phyloP scores from a whole-genome alignment of 306 rosid genomes.

The Oxytropis ochrocephala region DNA sequence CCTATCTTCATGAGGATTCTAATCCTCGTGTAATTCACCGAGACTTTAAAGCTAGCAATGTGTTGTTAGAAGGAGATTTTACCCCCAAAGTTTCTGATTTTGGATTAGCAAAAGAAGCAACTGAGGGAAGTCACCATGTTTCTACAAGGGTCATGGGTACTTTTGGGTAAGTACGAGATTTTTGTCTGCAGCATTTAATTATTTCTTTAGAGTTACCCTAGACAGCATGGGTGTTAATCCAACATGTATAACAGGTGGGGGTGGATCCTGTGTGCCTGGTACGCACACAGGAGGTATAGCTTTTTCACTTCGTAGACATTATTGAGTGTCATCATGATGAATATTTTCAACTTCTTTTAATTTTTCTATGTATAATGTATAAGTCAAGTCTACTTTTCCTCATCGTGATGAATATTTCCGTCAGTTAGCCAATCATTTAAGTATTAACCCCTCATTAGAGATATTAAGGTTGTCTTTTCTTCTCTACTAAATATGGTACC shows the following conservation, averaged over 20 bases:
- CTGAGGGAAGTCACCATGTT: constrained; percentile 77
- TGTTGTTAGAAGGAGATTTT: constrained; percentile 82
- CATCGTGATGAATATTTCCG: not conserved
- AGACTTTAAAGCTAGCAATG: constrained; percentile 91
- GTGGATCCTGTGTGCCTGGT: not conserved
- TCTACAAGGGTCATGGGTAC: constrained; percentile 98
- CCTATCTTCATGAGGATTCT: constrained; percentile 97
- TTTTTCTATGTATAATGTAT: not conserved
- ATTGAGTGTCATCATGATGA: not conserved
- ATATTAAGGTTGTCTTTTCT: not conserved
- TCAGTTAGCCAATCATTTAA: not conserved
- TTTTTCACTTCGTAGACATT: not conserved
- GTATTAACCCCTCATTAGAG: not conserved
- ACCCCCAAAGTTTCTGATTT: constrained; percentile 97
- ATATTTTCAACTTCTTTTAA: not conserved
- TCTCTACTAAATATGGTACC: not conserved
- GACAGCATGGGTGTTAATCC: not conserved
- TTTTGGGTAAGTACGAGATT: constrained; percentile 59
- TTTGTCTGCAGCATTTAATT: not conserved
- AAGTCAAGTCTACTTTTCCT: constrained; percentile 5
- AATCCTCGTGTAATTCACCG: constrained; percentile 95
- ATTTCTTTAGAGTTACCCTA: not conserved
- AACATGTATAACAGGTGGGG: not conserved
- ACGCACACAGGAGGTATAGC: not conserved
- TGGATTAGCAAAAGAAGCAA: constrained; percentile 97